Base-by-base conservation (phyloP, 345 rosid species). In the Populus davidiana region DNA sequence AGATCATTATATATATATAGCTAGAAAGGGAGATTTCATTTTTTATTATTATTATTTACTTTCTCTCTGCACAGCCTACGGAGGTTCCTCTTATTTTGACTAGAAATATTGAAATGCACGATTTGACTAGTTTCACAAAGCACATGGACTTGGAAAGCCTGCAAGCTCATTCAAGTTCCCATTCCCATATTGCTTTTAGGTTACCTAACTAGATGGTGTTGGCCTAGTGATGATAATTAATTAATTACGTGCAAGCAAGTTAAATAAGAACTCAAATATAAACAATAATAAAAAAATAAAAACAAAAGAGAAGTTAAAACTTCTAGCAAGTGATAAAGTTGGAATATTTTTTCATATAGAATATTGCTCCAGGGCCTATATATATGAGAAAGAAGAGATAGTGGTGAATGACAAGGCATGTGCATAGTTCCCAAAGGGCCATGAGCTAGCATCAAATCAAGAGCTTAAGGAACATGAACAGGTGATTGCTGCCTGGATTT, bases 391-490 rank as follows among this genome's bases (percentile, higher is more conserved):
- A 72, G 31, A 31, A 52, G 47, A n/a, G 69, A 73, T 13, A 59
- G 29, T 50, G 71, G 69, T 67, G 71, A 35, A 21, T 56, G 68
- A 29, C 7, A 1, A 20, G 70, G 41, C 4, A 31, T 20, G 10
- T 17, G 81, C 75, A 72, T 79, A 36, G 81, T 80, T 86, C 84
- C 80, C 80, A 74, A 78, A 74, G 73, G 76, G 56, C 74, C 81
- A 84, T 67, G 59, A 69, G 75, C 79, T 36, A 69, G 80, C 86
- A 80, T 84, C 14, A 75, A 84, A 84, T 75, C 62, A 80, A 82
- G 83, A 78, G 89, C 72, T 73, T n/a, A 54, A 52, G 65, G 72
- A 82, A 80, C 84, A 77, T 80, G 83, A 77, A 29, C 86, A 79
- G 72, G 84, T 78, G 87, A 77, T 72, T 80, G 69, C 39, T 71